A percentile compares a stretch with the other conserved stretches of the same genome.
Conservation (phyloP, 2,329 filamentous ascomycete genomes). For the Colletotrichum sp. region DNA sequence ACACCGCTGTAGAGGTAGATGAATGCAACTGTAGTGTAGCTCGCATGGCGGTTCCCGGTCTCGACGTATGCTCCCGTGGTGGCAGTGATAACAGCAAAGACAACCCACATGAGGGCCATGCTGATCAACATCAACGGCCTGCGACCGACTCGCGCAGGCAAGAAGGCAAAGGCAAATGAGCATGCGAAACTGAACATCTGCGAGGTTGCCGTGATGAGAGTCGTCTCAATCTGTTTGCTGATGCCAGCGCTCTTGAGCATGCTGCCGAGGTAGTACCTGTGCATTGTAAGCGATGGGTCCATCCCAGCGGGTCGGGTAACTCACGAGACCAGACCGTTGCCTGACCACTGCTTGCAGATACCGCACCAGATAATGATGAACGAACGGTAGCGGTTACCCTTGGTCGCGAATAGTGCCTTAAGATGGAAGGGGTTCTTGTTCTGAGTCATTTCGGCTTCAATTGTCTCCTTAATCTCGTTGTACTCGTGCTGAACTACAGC, state of each 20-base stretch:
- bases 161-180: slow-evolving; percentile 13
- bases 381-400: slow-evolving; percentile 35
- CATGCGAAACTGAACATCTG: slow-evolving; percentile 21
- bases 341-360: slow-evolving; percentile 45
- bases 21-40: slow-evolving; percentile 9
- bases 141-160: slow-evolving; percentile 16
- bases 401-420: slow-evolving; percentile 29
- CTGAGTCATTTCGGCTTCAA: slow-evolving; percentile 40
- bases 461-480: slow-evolving; percentile 44
- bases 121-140: slow-evolving; percentile 18
- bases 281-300: not conserved
- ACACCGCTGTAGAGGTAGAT: slow-evolving; percentile 20
- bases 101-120: slow-evolving; percentile 18
- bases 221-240: slow-evolving; percentile 7
- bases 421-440: slow-evolving; percentile 25
- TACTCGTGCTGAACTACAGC: slow-evolving; percentile 60
- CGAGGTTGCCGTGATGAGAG: slow-evolving; percentile 18
- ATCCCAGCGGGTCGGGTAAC: not conserved
- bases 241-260: slow-evolving; percentile 20
- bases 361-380: slow-evolving; percentile 47
- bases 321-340: slow-evolving; percentile 7
- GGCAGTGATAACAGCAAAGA: slow-evolving; percentile 11
- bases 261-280: not conserved
- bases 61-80: slow-evolving; percentile 17
- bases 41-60: slow-evolving; percentile 3